These are phyloP conservation scores for Pythium periplocum DNA, from an alignment of 352 stramenopile species.

Conservation along the genomic window DNA sequence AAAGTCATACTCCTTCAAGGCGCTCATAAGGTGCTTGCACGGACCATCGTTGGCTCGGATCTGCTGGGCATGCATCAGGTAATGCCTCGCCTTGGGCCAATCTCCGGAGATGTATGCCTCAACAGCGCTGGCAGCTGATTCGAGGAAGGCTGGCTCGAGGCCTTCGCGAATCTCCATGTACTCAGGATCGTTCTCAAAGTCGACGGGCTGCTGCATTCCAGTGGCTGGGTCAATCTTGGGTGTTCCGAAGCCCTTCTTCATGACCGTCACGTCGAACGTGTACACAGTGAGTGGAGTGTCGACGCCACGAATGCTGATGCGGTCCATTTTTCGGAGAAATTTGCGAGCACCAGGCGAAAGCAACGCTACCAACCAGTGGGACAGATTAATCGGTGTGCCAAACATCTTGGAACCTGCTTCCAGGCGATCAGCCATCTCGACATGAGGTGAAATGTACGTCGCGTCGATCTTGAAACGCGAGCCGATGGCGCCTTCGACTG, in stretches of 20 bases:
- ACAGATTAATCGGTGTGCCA: constrained; percentile 75
- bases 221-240: constrained; percentile 61
- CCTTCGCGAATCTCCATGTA: constrained; percentile 82
- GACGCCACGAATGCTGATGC: constrained; percentile 79
- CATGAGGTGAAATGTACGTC: constrained; percentile 95
- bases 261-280: constrained; percentile 84
- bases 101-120: constrained; percentile 72
- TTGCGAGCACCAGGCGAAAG: constrained; percentile 62
- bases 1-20: constrained; percentile 83
- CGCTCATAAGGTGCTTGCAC: constrained; percentile 86
- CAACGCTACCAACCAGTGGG: constrained; percentile 75
- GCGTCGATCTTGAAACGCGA: constrained; percentile 95
- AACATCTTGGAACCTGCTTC: constrained; percentile 95
- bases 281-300: constrained; percentile 80
- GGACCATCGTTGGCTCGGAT: constrained; percentile 86
- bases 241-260: constrained; percentile 69
- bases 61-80: constrained; percentile 65
- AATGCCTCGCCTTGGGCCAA: constrained; percentile 70
- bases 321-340: constrained; percentile 80
- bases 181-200: constrained; percentile 81
- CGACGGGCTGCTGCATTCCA: constrained; percentile 55
- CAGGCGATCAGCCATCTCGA: constrained; percentile 92
- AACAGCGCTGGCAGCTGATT: constrained; percentile 56
- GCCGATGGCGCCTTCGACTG: constrained; percentile 94
- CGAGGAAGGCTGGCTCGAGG: constrained; percentile 75